phyloP scores from a whole-genome alignment of 345 rosid genomes.

The Dovyalis caffra region DNA sequence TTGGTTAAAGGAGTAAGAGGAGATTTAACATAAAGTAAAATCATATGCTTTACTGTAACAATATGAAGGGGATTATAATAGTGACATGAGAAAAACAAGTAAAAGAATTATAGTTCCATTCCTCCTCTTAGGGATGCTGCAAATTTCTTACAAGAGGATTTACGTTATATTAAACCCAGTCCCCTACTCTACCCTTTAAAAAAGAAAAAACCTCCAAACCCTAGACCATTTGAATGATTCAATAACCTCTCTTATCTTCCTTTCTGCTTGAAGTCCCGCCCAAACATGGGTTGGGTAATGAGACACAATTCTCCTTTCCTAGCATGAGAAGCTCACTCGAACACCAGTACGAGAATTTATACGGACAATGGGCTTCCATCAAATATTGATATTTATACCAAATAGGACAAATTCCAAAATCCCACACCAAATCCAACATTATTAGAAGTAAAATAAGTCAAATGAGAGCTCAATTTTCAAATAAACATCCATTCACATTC shows the following conservation, averaged over 20 bases:
- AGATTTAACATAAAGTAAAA: background rate
- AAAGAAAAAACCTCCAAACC: background rate
- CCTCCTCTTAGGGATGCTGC: too few species aligned
- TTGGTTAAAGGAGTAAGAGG: background rate
- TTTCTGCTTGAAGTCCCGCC: background rate
- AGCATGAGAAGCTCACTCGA: background rate
- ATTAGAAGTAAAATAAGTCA: background rate
- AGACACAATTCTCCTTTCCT: background rate
- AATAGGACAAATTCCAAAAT: background rate
- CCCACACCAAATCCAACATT: background rate
- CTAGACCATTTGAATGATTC: background rate
- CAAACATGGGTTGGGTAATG: background rate
- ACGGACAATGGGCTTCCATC: background rate
- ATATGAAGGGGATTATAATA: background rate
- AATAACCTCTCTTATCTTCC: background rate
- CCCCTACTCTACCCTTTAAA: background rate
- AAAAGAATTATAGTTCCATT: too few species aligned
- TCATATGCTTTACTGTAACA: background rate
- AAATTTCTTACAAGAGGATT: background rate
- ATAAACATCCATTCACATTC: background rate
- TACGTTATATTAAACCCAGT: background rate
- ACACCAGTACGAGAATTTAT: background rate
- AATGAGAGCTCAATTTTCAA: background rate
- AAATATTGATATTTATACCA: background rate
- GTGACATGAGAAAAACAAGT: too few species aligned